A percentile compares a stretch with the other conserved stretches of the same genome.
Evolutionary conservation across 441 rosid species (phyloP).

Genomic region (Jatropha multifida): DNA sequence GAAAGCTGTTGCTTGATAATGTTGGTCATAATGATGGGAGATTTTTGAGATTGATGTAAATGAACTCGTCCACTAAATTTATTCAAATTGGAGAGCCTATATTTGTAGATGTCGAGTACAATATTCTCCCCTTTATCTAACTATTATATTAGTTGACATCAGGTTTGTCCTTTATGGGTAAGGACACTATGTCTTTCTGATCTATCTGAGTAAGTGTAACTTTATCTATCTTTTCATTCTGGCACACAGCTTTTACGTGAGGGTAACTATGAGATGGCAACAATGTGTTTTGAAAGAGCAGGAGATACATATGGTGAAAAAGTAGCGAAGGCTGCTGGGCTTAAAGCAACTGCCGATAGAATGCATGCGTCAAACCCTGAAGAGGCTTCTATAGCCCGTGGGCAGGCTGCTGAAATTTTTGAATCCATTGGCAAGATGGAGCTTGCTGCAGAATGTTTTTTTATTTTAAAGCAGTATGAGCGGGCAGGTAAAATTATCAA

Average conservation of each 20-base stretch:
- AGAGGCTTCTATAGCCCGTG: constrained; percentile 31
- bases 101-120: neutral
- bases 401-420: constrained; percentile 50
- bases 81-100: neutral
- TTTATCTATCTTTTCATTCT: neutral
- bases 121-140: no score
- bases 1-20: neutral
- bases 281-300: constrained; percentile 53
- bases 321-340: constrained; percentile 43
- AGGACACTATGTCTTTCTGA: neutral
- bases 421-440: constrained; percentile 47
- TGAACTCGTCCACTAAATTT: neutral
- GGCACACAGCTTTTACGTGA: constrained; percentile 42
- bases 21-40: neutral
- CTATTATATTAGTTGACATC: neutral
- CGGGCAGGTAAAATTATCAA: constrained; percentile 33
- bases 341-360: constrained; percentile 42
- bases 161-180: neutral
- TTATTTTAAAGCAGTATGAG: constrained; percentile 38
- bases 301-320: constrained; percentile 41
- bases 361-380: constrained; percentile 35
- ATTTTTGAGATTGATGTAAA: neutral
- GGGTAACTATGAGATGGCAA: constrained; percentile 49
- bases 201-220: neutral
- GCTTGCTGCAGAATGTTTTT: constrained; percentile 44